Conservation (phyloP, 2,329 filamentous ascomycete genomes). For the Hypoxylon sp. region DNA sequence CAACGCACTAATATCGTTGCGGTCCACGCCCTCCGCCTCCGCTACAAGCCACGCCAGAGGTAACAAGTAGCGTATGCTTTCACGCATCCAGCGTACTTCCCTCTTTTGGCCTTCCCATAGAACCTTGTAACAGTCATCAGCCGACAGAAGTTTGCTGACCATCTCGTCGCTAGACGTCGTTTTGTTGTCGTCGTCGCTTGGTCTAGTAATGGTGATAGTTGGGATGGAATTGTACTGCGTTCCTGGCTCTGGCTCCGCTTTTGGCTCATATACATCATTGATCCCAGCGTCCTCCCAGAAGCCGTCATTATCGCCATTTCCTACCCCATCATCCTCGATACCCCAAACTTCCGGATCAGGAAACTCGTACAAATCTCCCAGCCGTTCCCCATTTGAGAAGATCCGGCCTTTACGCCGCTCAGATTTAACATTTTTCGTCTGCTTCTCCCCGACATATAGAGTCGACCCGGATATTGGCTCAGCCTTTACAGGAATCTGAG, state of each 20-base stretch:
- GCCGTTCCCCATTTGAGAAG: slow-evolving; percentile 2
- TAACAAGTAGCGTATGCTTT: slow-evolving; percentile 12
- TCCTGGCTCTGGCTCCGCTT: background rate
- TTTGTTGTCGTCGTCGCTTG: slow-evolving; percentile 7
- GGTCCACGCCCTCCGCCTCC: slow-evolving; percentile 38
- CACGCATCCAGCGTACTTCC: slow-evolving; percentile 19
- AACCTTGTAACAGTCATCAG: slow-evolving; percentile 37
- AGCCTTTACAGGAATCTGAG: background rate
- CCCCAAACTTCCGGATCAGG: slow-evolving; percentile 27
- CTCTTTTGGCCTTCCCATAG: slow-evolving; percentile 28
- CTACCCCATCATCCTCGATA: slow-evolving; percentile 13
- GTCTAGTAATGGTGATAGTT: slow-evolving; percentile 24
- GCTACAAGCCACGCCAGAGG: slow-evolving; percentile 43
- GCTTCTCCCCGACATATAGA: too few relatives aligned
- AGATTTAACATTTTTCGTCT: slow-evolving; percentile 5
- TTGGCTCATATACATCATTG: slow-evolving; percentile 13
- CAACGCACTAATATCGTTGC: slow-evolving; percentile 22
- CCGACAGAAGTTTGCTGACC: slow-evolving; percentile 11
- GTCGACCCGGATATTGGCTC: background rate
- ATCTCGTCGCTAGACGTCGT: background rate
- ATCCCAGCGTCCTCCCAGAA: slow-evolving; percentile 35
- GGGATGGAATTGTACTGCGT: slow-evolving; percentile 19
- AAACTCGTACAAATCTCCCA: slow-evolving; percentile 31
- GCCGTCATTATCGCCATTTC: slow-evolving; percentile 13
- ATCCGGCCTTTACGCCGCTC: slow-evolving; percentile 36